These are phyloP conservation scores for Bacidia gigantensis DNA, from an alignment of 495 filamentous ascomycete genomes.

Conservation along the genomic window DNA sequence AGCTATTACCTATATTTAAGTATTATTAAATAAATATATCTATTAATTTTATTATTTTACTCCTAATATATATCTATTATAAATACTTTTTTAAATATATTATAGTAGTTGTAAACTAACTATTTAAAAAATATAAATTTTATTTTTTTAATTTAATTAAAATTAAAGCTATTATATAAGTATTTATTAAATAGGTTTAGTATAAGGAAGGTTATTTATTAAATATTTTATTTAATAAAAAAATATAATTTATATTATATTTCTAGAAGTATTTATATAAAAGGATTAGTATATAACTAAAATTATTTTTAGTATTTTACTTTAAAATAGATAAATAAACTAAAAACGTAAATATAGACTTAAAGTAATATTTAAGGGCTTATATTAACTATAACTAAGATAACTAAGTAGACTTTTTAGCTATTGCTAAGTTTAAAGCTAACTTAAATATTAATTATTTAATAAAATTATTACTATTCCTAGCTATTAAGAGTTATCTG, in stretches of 20 bases:
- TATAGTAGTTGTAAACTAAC: not conserved
- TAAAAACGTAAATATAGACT: not conserved
- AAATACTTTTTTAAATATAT: not conserved
- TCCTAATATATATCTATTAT: not conserved
- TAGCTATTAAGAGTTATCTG: not conserved
- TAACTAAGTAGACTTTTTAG: slow-evolving; percentile 8
- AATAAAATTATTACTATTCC: not conserved
- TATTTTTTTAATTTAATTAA: not conserved
- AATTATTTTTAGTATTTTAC: slow-evolving; percentile 1
- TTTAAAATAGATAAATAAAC: not conserved
- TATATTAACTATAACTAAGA: slow-evolving; percentile 9
- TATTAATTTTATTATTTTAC: slow-evolving; percentile 1
- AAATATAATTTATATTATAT: slow-evolving; percentile 3
- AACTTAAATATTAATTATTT: slow-evolving; percentile 2
- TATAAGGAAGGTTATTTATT: not conserved
- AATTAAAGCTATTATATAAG: slow-evolving; percentile 1
- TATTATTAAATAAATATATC: not conserved
- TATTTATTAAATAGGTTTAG: not conserved
- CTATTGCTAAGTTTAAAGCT: slow-evolving; percentile 5
- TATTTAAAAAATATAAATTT: not conserved
- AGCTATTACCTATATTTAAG: not conserved
- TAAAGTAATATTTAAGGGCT: slow-evolving; percentile 1
- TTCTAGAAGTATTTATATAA: not conserved
- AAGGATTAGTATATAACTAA: not conserved
- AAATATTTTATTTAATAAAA: not conserved